phyloP scores from a whole-genome alignment of 139 green algal species.

The Eudorina sp. region DNA sequence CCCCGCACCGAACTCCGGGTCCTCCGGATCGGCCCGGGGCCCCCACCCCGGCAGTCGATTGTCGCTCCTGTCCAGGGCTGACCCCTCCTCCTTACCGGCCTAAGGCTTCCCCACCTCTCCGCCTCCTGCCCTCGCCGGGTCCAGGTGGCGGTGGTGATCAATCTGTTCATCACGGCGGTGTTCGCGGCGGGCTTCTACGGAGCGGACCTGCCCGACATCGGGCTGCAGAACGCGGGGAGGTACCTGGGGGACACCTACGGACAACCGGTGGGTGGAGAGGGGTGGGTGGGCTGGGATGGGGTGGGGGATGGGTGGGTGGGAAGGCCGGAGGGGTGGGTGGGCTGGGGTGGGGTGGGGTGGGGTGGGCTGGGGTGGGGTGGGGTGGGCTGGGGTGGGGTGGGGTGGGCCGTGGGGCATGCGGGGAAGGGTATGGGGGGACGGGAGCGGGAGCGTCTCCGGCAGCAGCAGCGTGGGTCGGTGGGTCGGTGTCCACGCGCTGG shows the following conservation, averaged over 20 bases:
- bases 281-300: background rate
- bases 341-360: background rate
- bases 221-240: slow-evolving; percentile 78
- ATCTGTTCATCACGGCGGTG: slow-evolving; percentile 87
- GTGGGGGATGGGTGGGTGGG: background rate
- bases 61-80: no score
- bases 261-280: slow-evolving; percentile 49
- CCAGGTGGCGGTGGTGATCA: slow-evolving; percentile 87
- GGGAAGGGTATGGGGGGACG: background rate
- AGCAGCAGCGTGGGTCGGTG: no score
- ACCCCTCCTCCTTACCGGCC: no score
- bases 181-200: slow-evolving; percentile 80
- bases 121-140: no score
- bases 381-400: background rate
- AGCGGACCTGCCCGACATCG: slow-evolving; percentile 68
- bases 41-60: no score
- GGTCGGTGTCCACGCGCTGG: no score
- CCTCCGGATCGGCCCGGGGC: no score
- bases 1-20: no score
- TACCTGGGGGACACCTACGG: slow-evolving; percentile 72
- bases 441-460: no score
- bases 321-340: background rate
- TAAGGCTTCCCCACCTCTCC: no score
- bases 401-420: background rate
- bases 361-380: background rate